phyloP scores from a whole-genome alignment of 1,284 basidiomycete species.

The Exsudoporus floridanus region DNA sequence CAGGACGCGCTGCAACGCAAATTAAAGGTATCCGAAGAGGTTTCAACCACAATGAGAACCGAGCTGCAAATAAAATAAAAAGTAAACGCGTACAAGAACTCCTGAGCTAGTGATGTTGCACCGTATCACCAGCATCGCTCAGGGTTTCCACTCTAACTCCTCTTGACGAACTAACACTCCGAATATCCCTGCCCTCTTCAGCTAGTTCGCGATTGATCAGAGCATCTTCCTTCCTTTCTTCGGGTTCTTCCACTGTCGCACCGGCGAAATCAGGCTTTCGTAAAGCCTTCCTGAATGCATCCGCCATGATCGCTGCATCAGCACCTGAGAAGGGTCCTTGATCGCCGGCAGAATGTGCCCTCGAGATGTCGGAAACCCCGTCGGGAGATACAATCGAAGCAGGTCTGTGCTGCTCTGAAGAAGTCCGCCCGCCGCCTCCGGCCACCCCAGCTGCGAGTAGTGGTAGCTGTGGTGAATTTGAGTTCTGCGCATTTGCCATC shows the following conservation, averaged over 20 bases:
- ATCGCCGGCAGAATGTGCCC: constrained; percentile 55
- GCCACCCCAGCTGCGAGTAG: constrained; percentile 41
- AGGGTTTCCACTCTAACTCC: constrained; percentile 74
- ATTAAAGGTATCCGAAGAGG: constrained; percentile 37
- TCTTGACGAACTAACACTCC: constrained; percentile 74
- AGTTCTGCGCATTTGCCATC: constrained; percentile 59
- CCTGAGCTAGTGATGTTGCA: constrained; percentile 47
- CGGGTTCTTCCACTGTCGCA: constrained; percentile 64
- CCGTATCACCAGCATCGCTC: constrained; percentile 55
- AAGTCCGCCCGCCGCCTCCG: constrained; percentile 33
- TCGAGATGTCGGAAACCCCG: constrained; percentile 67
- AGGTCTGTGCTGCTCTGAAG: constrained; percentile 37
- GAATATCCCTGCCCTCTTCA: constrained; percentile 78
- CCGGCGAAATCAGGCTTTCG: constrained; percentile 80
- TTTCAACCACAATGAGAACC: constrained; percentile 35
- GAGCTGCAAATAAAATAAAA: constrained; percentile 35
- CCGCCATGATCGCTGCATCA: constrained; percentile 85
- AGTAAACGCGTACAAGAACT: constrained; percentile 34
- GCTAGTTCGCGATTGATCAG: constrained; percentile 69
- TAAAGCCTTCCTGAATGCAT: constrained; percentile 80
- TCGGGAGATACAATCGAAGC: constrained; percentile 54
- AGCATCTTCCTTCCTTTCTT: constrained; percentile 44
- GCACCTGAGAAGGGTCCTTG: constrained; percentile 71
- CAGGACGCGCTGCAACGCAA: constrained; percentile 27
- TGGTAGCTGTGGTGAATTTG: constrained; percentile 51